Base-by-base conservation (phyloP, 2,329 filamentous ascomycete genomes). In the Beauveria medogensis region DNA sequence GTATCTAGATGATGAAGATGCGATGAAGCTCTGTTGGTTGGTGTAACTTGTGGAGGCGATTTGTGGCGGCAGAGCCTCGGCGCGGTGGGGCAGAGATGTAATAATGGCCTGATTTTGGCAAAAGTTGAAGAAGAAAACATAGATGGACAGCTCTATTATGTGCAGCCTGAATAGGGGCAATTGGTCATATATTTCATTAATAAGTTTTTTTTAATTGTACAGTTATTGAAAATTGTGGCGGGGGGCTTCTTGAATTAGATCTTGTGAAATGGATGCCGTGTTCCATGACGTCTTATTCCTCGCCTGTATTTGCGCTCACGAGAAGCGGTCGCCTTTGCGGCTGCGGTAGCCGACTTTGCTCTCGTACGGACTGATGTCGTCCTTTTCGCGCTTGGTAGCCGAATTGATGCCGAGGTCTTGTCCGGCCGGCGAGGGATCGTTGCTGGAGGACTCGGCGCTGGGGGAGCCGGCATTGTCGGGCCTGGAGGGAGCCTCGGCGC, bases 281-380 rank as follows among this genome's bases (percentile, higher is more conserved):
- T 47, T 24, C 20, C 30, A 22, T 8, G 24, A n/a, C 46, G n/a
- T 20, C 12, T 20, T 34, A 14, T 28, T n/a, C 48, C 3, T 53
- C n/a, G 16, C 51, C 30, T 1, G 10, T 10, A 18, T 40, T 30
- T 30, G 9, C 18, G 24, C 24, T 54, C 72, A 84, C 46, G 89
- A 83, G 69, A 99, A 95, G 40, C 94, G 82, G 77, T 97, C 92
- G 3, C 94, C 94, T 73, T 91, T 95, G 63, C 80, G 84, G 75
- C 88, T 89, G 67, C 83, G 79, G 74, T 88, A 97, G 60, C 92
- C 89, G 67, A 84, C 80, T 58, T 78, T 80, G 37, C 89, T 87
- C 77, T 97, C 92, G 74, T 95, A 97, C 77, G 96, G 96, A 73
- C 91, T 62, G 89, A 34, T 22, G 14, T 59, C 56, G 2, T 44